These are phyloP conservation scores for Zygoascus hellenicus DNA, from an alignment of 1,139 yeast genomes.

Conservation along the genomic window DNA sequence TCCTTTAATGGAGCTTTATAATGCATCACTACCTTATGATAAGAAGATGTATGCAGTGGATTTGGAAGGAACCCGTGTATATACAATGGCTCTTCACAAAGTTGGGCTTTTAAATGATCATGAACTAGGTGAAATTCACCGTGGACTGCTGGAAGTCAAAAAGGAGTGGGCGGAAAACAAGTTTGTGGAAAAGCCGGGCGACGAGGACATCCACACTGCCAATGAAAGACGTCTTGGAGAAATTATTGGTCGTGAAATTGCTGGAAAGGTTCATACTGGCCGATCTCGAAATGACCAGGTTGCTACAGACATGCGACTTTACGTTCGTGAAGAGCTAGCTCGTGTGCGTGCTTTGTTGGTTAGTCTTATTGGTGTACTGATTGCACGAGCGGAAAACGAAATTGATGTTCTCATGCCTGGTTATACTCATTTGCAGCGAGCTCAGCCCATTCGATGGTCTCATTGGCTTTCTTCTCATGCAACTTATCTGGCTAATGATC, in stretches of 20 bases:
- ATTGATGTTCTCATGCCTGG: conserved; percentile 97
- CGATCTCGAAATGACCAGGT: conserved; percentile 98
- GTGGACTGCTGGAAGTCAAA: conserved; percentile 65
- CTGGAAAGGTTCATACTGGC: conserved; percentile 98
- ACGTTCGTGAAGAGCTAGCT: conserved; percentile 71
- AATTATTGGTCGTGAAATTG: conserved; percentile 82
- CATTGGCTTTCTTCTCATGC: conserved; percentile 96
- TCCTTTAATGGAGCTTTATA: conserved; percentile 94
- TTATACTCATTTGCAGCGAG: conserved; percentile 95
- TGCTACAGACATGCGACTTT: conserved; percentile 95
- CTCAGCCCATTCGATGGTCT: conserved; percentile 98
- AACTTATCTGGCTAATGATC: conserved; percentile 87
- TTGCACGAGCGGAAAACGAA: conserved; percentile 74
- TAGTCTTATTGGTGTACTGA: conserved; percentile 58
- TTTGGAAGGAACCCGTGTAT: conserved; percentile 86
- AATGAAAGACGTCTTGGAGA: conserved; percentile 97
- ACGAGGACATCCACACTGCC: conserved; percentile 98
- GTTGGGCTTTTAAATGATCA: conserved; percentile 64
- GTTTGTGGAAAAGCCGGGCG: conserved; percentile 84
- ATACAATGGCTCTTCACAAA: conserved; percentile 79
- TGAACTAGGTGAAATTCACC: conserved; percentile 74
- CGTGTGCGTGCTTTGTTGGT: conserved; percentile 54
- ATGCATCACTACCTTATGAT: conserved; percentile 95
- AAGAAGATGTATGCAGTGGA: conserved; percentile 92
- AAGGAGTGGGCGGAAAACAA: conserved; percentile 73